These are phyloP conservation scores for Henningerozyma blattae DNA, from an alignment of 805 yeast genomes.

Conservation along the genomic window DNA sequence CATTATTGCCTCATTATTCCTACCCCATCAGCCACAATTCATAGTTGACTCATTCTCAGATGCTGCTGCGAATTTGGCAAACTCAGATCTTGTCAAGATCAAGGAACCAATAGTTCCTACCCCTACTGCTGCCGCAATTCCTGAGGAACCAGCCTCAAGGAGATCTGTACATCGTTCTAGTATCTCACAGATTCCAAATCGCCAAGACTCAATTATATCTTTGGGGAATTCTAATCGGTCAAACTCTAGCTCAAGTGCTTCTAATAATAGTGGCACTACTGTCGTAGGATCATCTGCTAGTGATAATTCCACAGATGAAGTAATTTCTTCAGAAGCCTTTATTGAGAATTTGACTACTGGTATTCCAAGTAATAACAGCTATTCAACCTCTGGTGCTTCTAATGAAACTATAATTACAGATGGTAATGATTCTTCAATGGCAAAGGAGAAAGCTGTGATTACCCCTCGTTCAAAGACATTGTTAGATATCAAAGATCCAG, in stretches of 20 bases:
- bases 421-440: constrained; percentile 1
- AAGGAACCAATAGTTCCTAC: constrained; percentile 1
- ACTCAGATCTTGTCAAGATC: constrained; percentile 16
- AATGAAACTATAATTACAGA: not conserved
- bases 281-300: not conserved
- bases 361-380: constrained; percentile 6
- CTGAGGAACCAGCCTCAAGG: no score
- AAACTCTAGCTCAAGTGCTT: not conserved
- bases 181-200: no score
- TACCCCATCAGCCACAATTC: constrained; percentile 65
- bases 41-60: constrained; percentile 22
- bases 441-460: constrained; percentile 15
- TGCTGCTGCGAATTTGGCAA: constrained; percentile 25
- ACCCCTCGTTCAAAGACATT: constrained; percentile 25
- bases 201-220: constrained; percentile 23
- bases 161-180: not conserved
- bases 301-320: constrained; percentile 2
- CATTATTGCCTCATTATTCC: constrained; percentile 59
- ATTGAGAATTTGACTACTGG: constrained; percentile 23
- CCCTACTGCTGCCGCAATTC: not conserved
- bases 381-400: not conserved
- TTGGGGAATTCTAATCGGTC: constrained; percentile 6
- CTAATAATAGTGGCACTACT: not conserved
- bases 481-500: constrained; percentile 22
- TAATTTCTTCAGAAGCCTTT: constrained; percentile 22